A percentile compares a stretch with the other conserved stretches of the same genome.
These are phyloP conservation scores for Cucurbita maxima DNA, from an alignment of 306 rosid genomes.

Conservation along the genomic window DNA sequence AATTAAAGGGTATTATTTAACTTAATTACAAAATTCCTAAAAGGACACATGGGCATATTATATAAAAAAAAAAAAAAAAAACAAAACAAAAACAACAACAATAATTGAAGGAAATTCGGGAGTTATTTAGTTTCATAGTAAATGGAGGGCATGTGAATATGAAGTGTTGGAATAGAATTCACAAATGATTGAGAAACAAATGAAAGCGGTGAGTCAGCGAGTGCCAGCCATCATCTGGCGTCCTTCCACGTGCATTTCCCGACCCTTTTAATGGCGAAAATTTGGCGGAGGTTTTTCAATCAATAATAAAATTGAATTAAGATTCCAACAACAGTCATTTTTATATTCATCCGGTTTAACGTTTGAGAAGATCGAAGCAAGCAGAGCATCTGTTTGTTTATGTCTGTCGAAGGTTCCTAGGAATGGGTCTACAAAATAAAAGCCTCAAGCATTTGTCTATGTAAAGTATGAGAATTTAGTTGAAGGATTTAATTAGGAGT, in stretches of 20 bases:
- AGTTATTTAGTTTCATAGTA: background rate
- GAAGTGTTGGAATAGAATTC: background rate
- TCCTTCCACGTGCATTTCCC: background rate
- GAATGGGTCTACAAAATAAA: background rate
- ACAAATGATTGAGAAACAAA: background rate
- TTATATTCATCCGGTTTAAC: no score
- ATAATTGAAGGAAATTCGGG: background rate
- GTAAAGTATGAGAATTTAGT: background rate
- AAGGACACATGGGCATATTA: background rate
- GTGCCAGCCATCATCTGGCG: background rate
- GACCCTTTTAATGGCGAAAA: background rate
- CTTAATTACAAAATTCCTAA: no score
- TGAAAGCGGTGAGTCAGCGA: background rate
- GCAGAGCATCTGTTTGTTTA: background rate
- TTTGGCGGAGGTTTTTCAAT: background rate
- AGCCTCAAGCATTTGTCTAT: background rate
- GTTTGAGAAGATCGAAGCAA: background rate
- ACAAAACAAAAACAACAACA: no score
- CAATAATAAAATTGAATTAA: background rate
- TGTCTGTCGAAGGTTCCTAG: background rate
- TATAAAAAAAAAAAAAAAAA: background rate
- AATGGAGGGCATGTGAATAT: background rate
- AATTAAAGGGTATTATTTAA: background rate
- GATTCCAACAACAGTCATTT: background rate
- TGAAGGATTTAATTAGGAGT: background rate